Conservation (phyloP, 1,139 yeast genomes). For the Geotrichum siamense region DNA sequence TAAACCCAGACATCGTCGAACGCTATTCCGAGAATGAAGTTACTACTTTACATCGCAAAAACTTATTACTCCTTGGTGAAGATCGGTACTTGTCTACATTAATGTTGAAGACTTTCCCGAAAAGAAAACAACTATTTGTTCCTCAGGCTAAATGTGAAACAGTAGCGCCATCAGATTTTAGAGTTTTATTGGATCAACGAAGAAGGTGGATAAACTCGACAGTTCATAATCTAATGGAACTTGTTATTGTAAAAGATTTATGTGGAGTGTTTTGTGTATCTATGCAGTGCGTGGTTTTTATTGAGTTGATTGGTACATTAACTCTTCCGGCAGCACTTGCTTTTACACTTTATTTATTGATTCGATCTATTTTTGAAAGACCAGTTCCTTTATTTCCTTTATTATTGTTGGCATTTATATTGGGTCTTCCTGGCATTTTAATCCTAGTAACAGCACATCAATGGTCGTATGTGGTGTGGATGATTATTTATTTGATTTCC, state of each 20-base stretch:
- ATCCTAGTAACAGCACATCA: slow-evolving; percentile 79
- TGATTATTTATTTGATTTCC: slow-evolving; percentile 66
- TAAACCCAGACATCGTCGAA: slow-evolving; percentile 33
- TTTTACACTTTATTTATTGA: slow-evolving; percentile 70
- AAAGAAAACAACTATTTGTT: slow-evolving; percentile 32
- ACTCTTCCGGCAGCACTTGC: slow-evolving; percentile 83
- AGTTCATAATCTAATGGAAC: slow-evolving; percentile 34
- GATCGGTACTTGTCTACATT: slow-evolving; percentile 35
- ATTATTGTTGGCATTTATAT: slow-evolving; percentile 63
- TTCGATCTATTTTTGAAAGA: slow-evolving; percentile 58
- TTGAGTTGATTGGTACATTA: slow-evolving; percentile 39
- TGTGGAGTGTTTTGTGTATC: slow-evolving; percentile 37
- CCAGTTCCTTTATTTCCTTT: slow-evolving; percentile 79
- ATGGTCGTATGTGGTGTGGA: slow-evolving; percentile 64
- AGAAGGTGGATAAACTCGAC: slow-evolving; percentile 38
- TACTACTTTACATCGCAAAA: slow-evolving; percentile 34
- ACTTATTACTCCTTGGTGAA: slow-evolving; percentile 33
- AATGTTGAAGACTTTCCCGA: slow-evolving; percentile 34
- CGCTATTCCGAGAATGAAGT: slow-evolving; percentile 33
- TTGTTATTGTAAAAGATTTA: slow-evolving; percentile 31
- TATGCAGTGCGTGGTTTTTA: slow-evolving; percentile 34
- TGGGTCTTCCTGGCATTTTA: slow-evolving; percentile 77
- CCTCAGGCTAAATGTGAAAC: slow-evolving; percentile 34
- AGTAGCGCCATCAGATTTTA: slow-evolving; percentile 31
- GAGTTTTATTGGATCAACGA: slow-evolving; percentile 34